Evolutionary conservation across 2,329 filamentous ascomycete genomes (phyloP).

Genomic region (Stagonosporopsis chrysanthemi): DNA sequence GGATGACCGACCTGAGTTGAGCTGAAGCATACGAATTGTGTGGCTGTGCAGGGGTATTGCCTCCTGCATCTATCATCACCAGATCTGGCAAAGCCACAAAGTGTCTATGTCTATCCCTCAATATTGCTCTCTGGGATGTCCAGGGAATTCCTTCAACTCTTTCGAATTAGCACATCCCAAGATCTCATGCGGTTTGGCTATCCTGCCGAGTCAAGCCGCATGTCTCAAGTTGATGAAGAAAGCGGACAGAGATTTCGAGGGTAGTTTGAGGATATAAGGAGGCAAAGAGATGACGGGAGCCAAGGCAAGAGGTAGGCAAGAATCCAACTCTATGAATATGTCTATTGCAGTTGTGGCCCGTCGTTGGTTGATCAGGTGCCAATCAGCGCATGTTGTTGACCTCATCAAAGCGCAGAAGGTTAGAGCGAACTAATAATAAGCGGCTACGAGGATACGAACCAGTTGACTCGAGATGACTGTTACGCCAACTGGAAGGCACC

Average conservation of each 20-base stretch:
- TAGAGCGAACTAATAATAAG: background rate
- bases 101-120: background rate
- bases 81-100: background rate
- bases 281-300: background rate
- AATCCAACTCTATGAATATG: background rate
- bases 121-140: background rate
- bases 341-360: background rate
- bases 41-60: background rate
- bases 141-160: background rate
- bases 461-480: background rate
- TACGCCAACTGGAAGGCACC: background rate
- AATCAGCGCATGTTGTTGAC: background rate
- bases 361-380: background rate
- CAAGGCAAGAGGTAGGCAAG: background rate
- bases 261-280: background rate
- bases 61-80: background rate
- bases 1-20: background rate
- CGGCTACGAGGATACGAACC: background rate
- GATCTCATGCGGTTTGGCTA: background rate
- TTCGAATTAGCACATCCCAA: background rate
- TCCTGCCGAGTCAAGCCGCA: background rate
- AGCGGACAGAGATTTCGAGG: background rate
- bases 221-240: background rate
- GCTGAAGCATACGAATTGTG: background rate
- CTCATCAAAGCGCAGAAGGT: background rate